phyloP scores from a whole-genome alignment of 768 basidiomycete genomes.

The Panaeolus papilionaceus region DNA sequence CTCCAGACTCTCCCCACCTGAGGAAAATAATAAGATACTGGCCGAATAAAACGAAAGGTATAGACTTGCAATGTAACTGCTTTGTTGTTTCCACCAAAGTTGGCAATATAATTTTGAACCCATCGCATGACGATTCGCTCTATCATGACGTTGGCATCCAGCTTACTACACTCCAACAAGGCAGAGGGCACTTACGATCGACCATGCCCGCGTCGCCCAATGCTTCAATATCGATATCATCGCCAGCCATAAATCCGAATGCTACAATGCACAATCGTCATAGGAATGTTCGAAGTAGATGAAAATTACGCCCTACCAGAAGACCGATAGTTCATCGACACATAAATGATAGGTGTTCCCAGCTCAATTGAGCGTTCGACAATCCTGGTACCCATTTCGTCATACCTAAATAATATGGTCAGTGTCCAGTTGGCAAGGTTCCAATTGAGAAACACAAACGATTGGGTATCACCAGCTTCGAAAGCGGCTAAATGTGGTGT shows the following conservation, averaged over 20 bases:
- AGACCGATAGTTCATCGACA: conserved; percentile 54
- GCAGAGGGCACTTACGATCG: conserved; percentile 43
- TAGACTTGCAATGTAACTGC: conserved; percentile 54
- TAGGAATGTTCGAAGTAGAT: neutral
- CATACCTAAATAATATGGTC: conserved; percentile 36
- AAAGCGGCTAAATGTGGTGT: conserved; percentile 29
- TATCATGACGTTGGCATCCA: conserved; percentile 24
- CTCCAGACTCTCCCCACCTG: conserved; percentile 60
- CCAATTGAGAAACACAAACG: conserved; percentile 4
- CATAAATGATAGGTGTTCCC: conserved; percentile 54
- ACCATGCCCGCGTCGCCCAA: conserved; percentile 55
- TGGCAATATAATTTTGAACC: conserved; percentile 63
- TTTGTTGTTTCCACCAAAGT: conserved; percentile 66
- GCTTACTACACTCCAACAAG: too few species aligned
- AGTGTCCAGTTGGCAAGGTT: neutral
- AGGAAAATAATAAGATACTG: neutral
- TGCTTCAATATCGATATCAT: conserved; percentile 45
- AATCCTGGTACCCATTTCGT: conserved; percentile 40
- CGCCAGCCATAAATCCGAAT: conserved; percentile 48
- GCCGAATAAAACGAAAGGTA: too few species aligned
- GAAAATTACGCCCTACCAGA: neutral
- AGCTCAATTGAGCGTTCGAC: conserved; percentile 51
- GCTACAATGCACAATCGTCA: conserved; percentile 25
- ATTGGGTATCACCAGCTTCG: conserved; percentile 32
- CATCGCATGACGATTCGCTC: conserved; percentile 62